Conservation (phyloP, 2,329 filamentous ascomycete genomes). For the Penicillium janthinellum region DNA sequence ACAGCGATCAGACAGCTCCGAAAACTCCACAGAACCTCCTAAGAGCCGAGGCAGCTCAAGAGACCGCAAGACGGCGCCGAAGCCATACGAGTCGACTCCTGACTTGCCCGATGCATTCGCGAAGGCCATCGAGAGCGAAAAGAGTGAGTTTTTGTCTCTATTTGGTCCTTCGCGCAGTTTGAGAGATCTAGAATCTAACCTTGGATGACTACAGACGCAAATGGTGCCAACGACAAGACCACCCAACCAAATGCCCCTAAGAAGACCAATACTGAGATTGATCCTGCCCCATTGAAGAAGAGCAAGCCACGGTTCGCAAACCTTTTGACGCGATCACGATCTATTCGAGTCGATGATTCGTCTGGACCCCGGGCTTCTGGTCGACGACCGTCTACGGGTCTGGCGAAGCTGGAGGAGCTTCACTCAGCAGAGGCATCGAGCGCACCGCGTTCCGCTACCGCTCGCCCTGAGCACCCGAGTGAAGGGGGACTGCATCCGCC, state of each 20-base stretch:
- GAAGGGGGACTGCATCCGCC: conserved; percentile 67
- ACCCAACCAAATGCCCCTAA: conserved; percentile 26
- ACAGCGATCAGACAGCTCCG: conserved; percentile 44
- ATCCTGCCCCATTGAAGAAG: conserved; percentile 40
- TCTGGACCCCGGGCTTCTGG: conserved; percentile 33
- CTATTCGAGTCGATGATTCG: conserved; percentile 47
- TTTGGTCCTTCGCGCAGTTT: not conserved
- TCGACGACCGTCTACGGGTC: conserved; percentile 43
- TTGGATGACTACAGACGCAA: conserved; percentile 20
- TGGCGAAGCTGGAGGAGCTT: conserved; percentile 43
- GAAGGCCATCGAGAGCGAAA: conserved; percentile 31
- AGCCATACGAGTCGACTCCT: conserved; percentile 46
- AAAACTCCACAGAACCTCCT: conserved; percentile 39
- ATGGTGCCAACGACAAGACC: conserved; percentile 24
- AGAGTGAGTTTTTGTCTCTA: conserved; percentile 23
- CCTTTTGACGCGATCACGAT: conserved; percentile 48
- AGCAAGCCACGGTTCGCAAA: conserved; percentile 49
- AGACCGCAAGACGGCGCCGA: conserved; percentile 43
- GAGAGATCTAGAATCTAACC: not conserved
- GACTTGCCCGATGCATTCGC: conserved; percentile 41
- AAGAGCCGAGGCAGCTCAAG: conserved; percentile 48
- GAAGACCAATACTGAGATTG: conserved; percentile 32
- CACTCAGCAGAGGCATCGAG: conserved; percentile 40
- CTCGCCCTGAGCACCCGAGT: conserved; percentile 68
- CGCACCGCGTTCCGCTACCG: conserved; percentile 63